Base-by-base conservation (phyloP, 352 stramenopile species). In the Phytophthora ramorum region DNA sequence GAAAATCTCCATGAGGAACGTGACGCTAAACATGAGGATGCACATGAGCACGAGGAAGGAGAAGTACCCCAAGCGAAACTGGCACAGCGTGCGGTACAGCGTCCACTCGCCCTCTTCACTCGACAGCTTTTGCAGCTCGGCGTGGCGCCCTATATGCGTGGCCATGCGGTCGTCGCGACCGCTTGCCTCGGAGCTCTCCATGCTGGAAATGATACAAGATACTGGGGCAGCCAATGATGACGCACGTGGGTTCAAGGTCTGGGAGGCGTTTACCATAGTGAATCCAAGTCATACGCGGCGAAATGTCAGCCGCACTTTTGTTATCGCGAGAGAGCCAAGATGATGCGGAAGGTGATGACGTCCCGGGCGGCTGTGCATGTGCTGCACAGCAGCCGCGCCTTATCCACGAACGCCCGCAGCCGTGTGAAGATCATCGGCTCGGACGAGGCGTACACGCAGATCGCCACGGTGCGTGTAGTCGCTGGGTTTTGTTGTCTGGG, bases 1-100 rank as follows among this genome's bases (percentile, higher is more conserved):
- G 81, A 96, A 95, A 40, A 95, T 93, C 67, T 95, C 87, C 89
- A 96, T 96, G 47, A 96, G 70, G 59, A 94, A 83, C 64, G 85
- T 90, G 72, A 96, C 92, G 38, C 85, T 93, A 66, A 96, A 96
- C 78, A 95, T 95, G 73, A 96, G 78, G 65, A 96, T 93, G 65
- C 89, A 88, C 82, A 96, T 92, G 61, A 93, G 83, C 67, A 96
- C 89, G 30, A 96, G 72, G 66, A 96, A 95, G 35, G 89, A 83
- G 62, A 96, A 90, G 73, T 95, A 96, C 53, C 87, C 87, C n/a
- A 96, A 75, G 1, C 89, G 83, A 67, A 96, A 94, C 68, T 95
- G 85, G 67, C 87, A 95, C 38, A 89, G 60, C 40, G 75, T 75
- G 66, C 87, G 87, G 70, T 96, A 95, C 61, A 90, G 78, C 24